Evolutionary conservation across 2,329 filamentous ascomycete genomes (phyloP), one percentile per base, ranked within the genome.

Genomic region (Bipolaris victoriae): DNA sequence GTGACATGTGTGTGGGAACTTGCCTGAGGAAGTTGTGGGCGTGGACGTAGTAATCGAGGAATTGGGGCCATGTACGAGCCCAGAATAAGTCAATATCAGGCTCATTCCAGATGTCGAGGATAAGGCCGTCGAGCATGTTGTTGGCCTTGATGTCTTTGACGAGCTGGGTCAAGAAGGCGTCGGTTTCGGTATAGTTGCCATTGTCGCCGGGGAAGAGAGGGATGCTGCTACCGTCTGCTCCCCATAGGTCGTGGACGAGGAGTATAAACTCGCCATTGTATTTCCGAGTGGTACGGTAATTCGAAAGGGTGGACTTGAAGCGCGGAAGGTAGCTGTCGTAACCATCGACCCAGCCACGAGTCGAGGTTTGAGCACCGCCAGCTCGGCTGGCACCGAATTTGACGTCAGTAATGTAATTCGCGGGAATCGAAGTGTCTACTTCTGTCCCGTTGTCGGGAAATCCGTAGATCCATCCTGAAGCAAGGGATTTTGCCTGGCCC

Each of bases 81-180:
- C 76, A 77, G 74, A 81, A 83, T 44, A 65, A 68, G 3, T 10
- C 41, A 9, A 61, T 62, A 4, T 84, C 82, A 0, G 83, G 80
- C 67, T 85, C 83, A 54, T 85, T 85, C 83, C 83, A 85, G 35
- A 83, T 78, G 49, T 85, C 83, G 9, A 81, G 68, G 0, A 81
- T 72, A 0, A 84, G 60, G 0, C 74, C 76, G 0, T 69, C 61
- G 3, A 74, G 57, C 63, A 75, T 74, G 41, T 70, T 52, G 46
- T 80, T 80, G 2, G 65, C 68, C 22, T 72, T 75, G 10, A 80
- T 69, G 49, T 75, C 79, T 1, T 66, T 64, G 22, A 80, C 67
- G 3, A 80, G 65, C 20, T 74, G 73, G 0, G 73, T 68, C 1
- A 82, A 58, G 52, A 81, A 84, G 0, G 60, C 56, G 49, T 84